Conservation (phyloP, 805 yeast species). For the Komagataella ulmi region DNA sequence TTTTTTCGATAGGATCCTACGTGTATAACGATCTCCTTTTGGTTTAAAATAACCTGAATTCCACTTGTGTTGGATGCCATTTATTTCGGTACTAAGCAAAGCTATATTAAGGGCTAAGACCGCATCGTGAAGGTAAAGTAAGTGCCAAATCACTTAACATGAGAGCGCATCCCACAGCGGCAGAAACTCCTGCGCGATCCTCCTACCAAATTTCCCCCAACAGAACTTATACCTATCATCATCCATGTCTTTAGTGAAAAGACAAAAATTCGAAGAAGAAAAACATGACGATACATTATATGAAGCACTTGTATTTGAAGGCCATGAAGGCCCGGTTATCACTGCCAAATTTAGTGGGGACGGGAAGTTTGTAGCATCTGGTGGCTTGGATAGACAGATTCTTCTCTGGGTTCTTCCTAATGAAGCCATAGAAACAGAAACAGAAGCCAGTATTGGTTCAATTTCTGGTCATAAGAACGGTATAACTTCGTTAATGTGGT, state of each 20-base stretch:
- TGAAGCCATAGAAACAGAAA: slow-evolving; percentile 1
- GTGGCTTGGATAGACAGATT: slow-evolving; percentile 43
- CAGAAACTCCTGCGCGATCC: neutral
- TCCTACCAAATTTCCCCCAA: neutral
- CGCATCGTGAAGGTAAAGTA: no score
- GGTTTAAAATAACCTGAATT: no score
- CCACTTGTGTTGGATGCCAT: no score
- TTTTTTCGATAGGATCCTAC: no score
- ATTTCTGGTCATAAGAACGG: slow-evolving; percentile 51
- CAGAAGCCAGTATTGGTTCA: slow-evolving; percentile 26
- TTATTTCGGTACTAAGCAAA: no score
- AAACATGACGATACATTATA: neutral
- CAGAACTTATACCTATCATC: neutral
- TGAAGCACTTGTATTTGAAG: slow-evolving; percentile 25
- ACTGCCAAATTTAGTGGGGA: slow-evolving; percentile 34
- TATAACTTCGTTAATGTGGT: slow-evolving; percentile 47
- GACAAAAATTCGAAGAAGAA: slow-evolving; percentile 10
- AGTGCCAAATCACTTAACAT: no score
- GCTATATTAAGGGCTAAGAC: no score
- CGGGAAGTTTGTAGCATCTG: slow-evolving; percentile 46
- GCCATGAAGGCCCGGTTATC: slow-evolving; percentile 37
- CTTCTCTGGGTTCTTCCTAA: slow-evolving; percentile 14
- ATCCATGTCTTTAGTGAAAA: slow-evolving; percentile 9
- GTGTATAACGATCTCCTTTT: no score
- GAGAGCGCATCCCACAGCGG: no score